Evolutionary conservation across 805 yeast species (phyloP).

Genomic region (Vanderwaltozyma polyspora): DNA sequence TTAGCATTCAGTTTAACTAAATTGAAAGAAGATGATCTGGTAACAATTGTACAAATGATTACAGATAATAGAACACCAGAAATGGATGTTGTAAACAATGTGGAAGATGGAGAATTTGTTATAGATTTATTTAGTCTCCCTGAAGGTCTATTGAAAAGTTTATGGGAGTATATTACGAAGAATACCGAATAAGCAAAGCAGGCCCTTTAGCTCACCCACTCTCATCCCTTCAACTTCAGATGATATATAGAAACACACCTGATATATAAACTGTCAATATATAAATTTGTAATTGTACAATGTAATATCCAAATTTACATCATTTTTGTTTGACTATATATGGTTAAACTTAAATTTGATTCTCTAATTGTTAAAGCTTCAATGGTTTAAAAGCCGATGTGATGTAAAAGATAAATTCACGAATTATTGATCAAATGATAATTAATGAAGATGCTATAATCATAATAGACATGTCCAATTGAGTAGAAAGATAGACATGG

Average conservation of each 20-base stretch:
- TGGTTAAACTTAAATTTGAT: too few species aligned
- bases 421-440: too few species aligned
- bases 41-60: slow-evolving; percentile 95
- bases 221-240: too few species aligned
- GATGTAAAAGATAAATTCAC: too few species aligned
- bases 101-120: slow-evolving; percentile 93
- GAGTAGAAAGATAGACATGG: too few species aligned
- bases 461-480: too few species aligned
- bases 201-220: background rate
- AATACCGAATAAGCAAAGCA: slow-evolving; percentile 31
- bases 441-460: too few species aligned
- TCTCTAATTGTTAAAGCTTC: too few species aligned
- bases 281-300: too few species aligned
- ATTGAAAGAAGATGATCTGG: slow-evolving; percentile 80
- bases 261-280: background rate
- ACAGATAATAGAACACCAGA: slow-evolving; percentile 92
- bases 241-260: background rate
- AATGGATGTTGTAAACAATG: slow-evolving; percentile 91
- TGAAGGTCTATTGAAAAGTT: slow-evolving; percentile 77
- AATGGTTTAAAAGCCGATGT: too few species aligned
- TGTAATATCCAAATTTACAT: too few species aligned
- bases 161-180: slow-evolving; percentile 90
- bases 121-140: slow-evolving; percentile 94
- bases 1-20: slow-evolving; percentile 84
- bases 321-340: too few species aligned